Percentiles rank a stretch among this genome's conserved stretches.
phyloP scores from a whole-genome alignment of 805 yeast genomes.

The Zygotorulaspora florentina region DNA sequence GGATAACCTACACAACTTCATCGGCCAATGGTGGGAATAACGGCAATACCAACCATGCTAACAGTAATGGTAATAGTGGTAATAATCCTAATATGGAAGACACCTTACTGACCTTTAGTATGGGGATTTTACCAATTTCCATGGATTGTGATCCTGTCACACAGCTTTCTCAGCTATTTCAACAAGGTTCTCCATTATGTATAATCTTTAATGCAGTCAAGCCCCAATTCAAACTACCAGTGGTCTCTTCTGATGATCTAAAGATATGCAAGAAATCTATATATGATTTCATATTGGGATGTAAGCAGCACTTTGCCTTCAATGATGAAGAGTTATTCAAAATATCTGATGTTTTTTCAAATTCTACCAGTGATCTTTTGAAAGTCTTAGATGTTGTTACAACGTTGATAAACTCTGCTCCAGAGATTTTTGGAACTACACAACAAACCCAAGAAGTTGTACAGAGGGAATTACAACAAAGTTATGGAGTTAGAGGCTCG shows the following conservation, averaged over 20 bases:
- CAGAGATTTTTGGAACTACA: slow-evolving; percentile 38
- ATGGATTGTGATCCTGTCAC: slow-evolving; percentile 87
- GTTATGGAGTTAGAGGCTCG: slow-evolving; percentile 9
- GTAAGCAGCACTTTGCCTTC: slow-evolving; percentile 67
- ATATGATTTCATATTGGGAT: slow-evolving; percentile 84
- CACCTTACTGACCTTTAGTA: slow-evolving; percentile 55
- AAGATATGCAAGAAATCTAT: slow-evolving; percentile 84
- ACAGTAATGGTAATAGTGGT: slow-evolving; percentile 9
- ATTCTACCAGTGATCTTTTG: slow-evolving; percentile 70
- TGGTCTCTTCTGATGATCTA: slow-evolving; percentile 72
- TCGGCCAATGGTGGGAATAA: slow-evolving; percentile 16
- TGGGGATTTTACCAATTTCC: slow-evolving; percentile 72
- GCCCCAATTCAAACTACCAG: slow-evolving; percentile 54
- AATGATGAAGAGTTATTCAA: slow-evolving; percentile 84
- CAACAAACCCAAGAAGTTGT: slow-evolving; percentile 30
- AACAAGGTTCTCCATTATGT: slow-evolving; percentile 90
- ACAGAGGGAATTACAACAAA: slow-evolving; percentile 21
- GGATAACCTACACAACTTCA: slow-evolving; percentile 26
- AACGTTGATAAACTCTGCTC: slow-evolving; percentile 53
- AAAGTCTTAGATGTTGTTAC: slow-evolving; percentile 71
- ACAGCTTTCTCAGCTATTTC: slow-evolving; percentile 80
- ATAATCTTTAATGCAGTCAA: slow-evolving; percentile 70
- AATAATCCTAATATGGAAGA: slow-evolving; percentile 31
- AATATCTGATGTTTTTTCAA: slow-evolving; percentile 82
- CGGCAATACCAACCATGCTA: slow-evolving; percentile 8